These are phyloP conservation scores for Lasiosphaeriaceae sp. DNA, from an alignment of 495 filamentous ascomycete genomes.

Conservation along the genomic window DNA sequence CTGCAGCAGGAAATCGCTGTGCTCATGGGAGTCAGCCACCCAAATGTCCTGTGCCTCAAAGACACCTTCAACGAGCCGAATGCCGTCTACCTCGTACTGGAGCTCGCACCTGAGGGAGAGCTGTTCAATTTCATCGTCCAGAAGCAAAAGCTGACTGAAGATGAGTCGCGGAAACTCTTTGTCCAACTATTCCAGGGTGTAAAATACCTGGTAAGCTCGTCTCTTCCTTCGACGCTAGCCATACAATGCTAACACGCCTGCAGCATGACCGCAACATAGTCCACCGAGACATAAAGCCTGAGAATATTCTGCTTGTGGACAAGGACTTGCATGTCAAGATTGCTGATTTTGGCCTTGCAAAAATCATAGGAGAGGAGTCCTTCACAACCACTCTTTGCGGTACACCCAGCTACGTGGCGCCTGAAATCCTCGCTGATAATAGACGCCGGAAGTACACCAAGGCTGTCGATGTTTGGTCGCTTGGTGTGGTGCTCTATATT, in stretches of 20 bases:
- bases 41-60: conserved; percentile 90
- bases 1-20: conserved; percentile 95
- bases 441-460: conserved; percentile 83
- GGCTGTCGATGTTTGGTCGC: conserved; percentile 94
- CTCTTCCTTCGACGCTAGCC: neutral
- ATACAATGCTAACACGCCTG: conserved; percentile 32
- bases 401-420: conserved; percentile 93
- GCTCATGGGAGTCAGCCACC: conserved; percentile 92
- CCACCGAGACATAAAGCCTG: conserved; percentile 97
- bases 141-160: conserved; percentile 81
- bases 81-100: conserved; percentile 86
- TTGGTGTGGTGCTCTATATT: conserved; percentile 98
- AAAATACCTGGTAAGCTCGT: conserved; percentile 77
- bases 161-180: conserved; percentile 81
- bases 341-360: conserved; percentile 95
- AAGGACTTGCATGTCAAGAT: conserved; percentile 83
- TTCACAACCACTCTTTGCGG: conserved; percentile 98
- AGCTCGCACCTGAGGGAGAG: conserved; percentile 89
- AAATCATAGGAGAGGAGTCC: conserved; percentile 97
- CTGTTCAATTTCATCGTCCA: conserved; percentile 91
- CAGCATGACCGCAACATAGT: conserved; percentile 97
- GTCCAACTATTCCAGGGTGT: conserved; percentile 87
- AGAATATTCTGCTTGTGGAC: conserved; percentile 91
- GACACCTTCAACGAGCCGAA: conserved; percentile 91
- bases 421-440: conserved; percentile 82